A percentile compares a stretch with the other conserved stretches of the same genome.
Conservation (phyloP, 805 yeast species). For the Candida sithepensis region DNA sequence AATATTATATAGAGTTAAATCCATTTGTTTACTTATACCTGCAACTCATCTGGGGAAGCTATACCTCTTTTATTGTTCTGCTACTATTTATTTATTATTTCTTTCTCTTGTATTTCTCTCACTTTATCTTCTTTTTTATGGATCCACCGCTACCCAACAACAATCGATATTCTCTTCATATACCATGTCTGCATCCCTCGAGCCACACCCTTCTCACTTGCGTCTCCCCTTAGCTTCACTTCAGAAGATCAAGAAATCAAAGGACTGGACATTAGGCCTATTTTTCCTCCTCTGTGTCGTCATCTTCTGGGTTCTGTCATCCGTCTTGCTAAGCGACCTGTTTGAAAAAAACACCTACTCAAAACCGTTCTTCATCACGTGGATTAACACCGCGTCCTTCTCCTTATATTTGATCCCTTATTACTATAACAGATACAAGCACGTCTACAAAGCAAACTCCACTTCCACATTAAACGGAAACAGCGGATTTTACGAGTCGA, state of each 20-base stretch:
- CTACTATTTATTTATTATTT: no score
- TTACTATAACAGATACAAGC: conserved; percentile 15
- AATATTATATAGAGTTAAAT: no score
- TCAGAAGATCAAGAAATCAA: conserved; percentile 13
- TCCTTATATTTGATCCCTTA: conserved; percentile 71
- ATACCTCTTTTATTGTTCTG: no score
- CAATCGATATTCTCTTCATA: no score
- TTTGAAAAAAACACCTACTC: conserved; percentile 65
- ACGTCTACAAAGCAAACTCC: no score
- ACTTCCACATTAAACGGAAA: no score
- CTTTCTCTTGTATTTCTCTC: neutral
- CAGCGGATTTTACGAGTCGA: neutral
- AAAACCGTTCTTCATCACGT: conserved; percentile 91
- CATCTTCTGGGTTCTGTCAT: conserved; percentile 85
- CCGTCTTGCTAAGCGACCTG: conserved; percentile 75
- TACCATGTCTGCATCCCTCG: neutral
- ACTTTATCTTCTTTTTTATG: neutral
- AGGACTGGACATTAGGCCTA: conserved; percentile 75
- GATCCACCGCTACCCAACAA: no score
- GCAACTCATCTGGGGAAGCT: no score
- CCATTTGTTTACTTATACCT: no score
- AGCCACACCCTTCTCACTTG: neutral
- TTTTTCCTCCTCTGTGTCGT: conserved; percentile 72
- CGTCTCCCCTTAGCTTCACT: conserved; percentile 1
- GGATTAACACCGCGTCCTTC: conserved; percentile 84